A percentile compares a stretch with the other conserved stretches of the same genome.
These are phyloP conservation scores for Limonium bicolor DNA, from an alignment of 148 eudicot genomes.

Conservation along the genomic window DNA sequence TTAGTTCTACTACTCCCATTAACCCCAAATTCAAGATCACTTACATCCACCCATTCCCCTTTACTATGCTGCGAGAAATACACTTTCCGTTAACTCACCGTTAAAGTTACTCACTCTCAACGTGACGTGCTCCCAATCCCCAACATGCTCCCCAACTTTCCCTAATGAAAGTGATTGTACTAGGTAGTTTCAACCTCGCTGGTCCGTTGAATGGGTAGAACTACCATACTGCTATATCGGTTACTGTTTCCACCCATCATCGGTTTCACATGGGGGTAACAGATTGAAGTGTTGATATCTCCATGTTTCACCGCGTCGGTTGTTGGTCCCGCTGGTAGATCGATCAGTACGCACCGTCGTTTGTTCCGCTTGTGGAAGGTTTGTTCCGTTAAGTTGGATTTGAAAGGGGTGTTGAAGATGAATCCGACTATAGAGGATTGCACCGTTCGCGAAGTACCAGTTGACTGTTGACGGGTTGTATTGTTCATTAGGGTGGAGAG, in stretches of 20 bases:
- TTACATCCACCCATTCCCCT: slow-evolving; percentile 23
- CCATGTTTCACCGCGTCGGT: slow-evolving; percentile 16
- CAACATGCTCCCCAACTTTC: slow-evolving; percentile 22
- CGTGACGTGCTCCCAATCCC: slow-evolving; percentile 32
- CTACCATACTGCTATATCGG: slow-evolving; percentile 22
- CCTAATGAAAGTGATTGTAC: slow-evolving; percentile 17
- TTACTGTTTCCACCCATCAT: slow-evolving; percentile 25
- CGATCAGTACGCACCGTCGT: slow-evolving; percentile 23
- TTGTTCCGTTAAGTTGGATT: slow-evolving; percentile 16
- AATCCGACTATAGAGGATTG: slow-evolving; percentile 17
- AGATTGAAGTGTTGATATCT: slow-evolving; percentile 8
- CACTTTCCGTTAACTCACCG: slow-evolving; percentile 11
- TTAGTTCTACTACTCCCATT: slow-evolving; percentile 21
- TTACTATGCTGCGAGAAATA: slow-evolving; percentile 29
- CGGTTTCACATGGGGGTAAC: slow-evolving; percentile 21
- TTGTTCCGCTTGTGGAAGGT: slow-evolving; percentile 27
- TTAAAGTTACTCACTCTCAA: slow-evolving; percentile 28
- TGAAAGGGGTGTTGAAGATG: slow-evolving; percentile 16
- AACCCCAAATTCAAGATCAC: slow-evolving; percentile 12
- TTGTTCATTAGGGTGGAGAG: slow-evolving; percentile 22
- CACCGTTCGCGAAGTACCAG: slow-evolving; percentile 28
- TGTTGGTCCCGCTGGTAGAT: slow-evolving; percentile 6
- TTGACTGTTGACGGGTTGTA: slow-evolving; percentile 25
- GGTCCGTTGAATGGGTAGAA: slow-evolving; percentile 30
- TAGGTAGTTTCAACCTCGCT: slow-evolving; percentile 16